A percentile compares a stretch with the other conserved stretches of the same genome.
Evolutionary conservation across 129 eudicot species (phyloP).

Genomic region (Saposhnikovia divaricata): DNA sequence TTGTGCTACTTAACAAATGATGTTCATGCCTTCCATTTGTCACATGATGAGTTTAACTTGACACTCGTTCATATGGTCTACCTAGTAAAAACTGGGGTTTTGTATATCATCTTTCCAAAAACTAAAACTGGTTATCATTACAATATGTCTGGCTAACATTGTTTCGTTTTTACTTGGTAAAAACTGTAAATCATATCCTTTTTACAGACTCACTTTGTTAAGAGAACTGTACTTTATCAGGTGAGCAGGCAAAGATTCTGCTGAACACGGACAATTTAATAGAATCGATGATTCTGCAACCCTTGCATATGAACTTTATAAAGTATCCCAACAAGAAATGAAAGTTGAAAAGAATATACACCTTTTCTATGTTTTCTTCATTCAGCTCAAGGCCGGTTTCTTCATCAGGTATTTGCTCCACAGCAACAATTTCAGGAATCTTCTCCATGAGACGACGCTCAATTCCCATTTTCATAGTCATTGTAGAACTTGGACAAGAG

Average conservation of each 20-base stretch:
- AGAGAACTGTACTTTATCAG: not conserved
- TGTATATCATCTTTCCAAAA: not conserved
- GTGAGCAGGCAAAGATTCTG: not conserved
- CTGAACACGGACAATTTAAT: not conserved
- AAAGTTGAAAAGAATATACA: conserved; percentile 13
- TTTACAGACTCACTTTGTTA: not conserved
- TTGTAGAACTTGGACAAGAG: conserved; percentile 86
- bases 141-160: not conserved
- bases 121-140: not conserved
- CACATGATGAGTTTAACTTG: not conserved
- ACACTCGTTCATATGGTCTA: not conserved
- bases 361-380: conserved; percentile 93
- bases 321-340: not conserved
- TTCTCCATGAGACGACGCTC: conserved; percentile 95
- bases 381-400: conserved; percentile 91
- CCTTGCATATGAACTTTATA: not conserved
- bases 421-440: conserved; percentile 85
- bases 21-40: not conserved
- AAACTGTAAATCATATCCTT: not conserved
- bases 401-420: conserved; percentile 67
- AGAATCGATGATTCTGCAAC: not conserved
- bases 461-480: conserved; percentile 91
- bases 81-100: not conserved
- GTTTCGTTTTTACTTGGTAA: not conserved
- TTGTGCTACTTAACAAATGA: not conserved